These are phyloP conservation scores for Beauveria rudraprayagi DNA, from an alignment of 2,329 filamentous ascomycete genomes.

Conservation along the genomic window DNA sequence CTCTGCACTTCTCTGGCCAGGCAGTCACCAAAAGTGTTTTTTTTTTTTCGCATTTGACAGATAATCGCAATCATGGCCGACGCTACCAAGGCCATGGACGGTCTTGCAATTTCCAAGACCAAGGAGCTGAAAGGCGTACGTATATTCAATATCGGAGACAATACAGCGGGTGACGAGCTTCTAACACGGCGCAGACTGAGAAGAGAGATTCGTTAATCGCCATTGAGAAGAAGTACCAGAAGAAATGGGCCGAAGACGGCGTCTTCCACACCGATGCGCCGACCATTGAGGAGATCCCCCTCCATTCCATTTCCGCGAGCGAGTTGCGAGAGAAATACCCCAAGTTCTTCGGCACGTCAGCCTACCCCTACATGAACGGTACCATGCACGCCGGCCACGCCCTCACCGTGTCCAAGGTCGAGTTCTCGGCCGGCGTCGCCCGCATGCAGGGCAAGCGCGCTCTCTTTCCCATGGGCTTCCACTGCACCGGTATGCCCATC, in stretches of 20 bases:
- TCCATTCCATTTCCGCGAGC: constrained; percentile 62
- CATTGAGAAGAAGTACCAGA: constrained; percentile 87
- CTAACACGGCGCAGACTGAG: constrained; percentile 53
- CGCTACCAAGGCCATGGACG: constrained; percentile 41
- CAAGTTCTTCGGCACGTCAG: constrained; percentile 71
- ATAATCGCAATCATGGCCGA: constrained; percentile 33
- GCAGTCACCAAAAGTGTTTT: not conserved
- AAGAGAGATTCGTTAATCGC: constrained; percentile 77
- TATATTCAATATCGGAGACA: constrained; percentile 10
- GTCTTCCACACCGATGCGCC: constrained; percentile 86
- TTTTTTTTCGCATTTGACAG: not conserved
- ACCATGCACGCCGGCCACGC: constrained; percentile 84
- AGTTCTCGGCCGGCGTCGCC: constrained; percentile 80
- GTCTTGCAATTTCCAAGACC: constrained; percentile 46
- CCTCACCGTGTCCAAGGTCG: constrained; percentile 87
- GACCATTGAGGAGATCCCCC: constrained; percentile 66
- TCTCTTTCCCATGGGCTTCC: constrained; percentile 88
- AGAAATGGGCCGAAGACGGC: constrained; percentile 42
- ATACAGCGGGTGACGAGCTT: not conserved
- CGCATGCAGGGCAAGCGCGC: constrained; percentile 84
- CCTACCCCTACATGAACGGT: constrained; percentile 69
- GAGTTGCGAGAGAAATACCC: constrained; percentile 74
- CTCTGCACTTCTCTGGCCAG: not conserved
- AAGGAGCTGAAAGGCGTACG: constrained; percentile 53
- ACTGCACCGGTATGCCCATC: constrained; percentile 92